Evolutionary conservation across 495 filamentous ascomycete species (phyloP).

Genomic region (Penicillium manginii): DNA sequence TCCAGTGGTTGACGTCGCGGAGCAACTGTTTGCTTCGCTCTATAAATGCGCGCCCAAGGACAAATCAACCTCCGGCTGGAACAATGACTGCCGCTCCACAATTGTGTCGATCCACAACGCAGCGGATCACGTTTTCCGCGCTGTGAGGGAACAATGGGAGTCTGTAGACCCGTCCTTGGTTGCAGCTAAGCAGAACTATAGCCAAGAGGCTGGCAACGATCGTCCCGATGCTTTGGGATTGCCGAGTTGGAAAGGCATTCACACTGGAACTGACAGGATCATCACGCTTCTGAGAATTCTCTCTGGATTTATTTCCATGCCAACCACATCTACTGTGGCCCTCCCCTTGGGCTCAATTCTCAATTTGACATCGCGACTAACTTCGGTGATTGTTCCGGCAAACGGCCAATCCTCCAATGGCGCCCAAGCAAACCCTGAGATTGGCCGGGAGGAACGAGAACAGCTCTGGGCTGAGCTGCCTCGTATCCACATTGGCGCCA

Average conservation of each 20-base stretch:
- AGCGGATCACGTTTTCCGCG: constrained; percentile 73
- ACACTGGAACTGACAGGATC: constrained; percentile 70
- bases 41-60: constrained; percentile 79
- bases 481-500: constrained; percentile 68
- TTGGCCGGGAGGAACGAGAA: constrained; percentile 78
- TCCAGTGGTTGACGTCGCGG: constrained; percentile 54
- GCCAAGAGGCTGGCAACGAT: constrained; percentile 41
- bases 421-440: constrained; percentile 63
- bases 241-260: constrained; percentile 70
- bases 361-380: constrained; percentile 68
- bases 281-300: constrained; percentile 60
- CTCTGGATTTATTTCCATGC: constrained; percentile 56
- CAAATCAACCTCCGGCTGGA: constrained; percentile 73
- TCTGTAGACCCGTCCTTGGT: constrained; percentile 47
- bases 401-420: constrained; percentile 38
- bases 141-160: constrained; percentile 78
- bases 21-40: constrained; percentile 65
- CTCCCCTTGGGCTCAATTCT: constrained; percentile 67
- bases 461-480: constrained; percentile 72
- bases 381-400: constrained; percentile 64
- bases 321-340: constrained; percentile 62
- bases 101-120: constrained; percentile 67
- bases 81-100: constrained; percentile 58
- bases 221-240: constrained; percentile 55
- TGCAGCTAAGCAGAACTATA: constrained; percentile 33